Conservation (phyloP, 2,329 filamentous ascomycete species). For the Apiospora pterosperma region DNA sequence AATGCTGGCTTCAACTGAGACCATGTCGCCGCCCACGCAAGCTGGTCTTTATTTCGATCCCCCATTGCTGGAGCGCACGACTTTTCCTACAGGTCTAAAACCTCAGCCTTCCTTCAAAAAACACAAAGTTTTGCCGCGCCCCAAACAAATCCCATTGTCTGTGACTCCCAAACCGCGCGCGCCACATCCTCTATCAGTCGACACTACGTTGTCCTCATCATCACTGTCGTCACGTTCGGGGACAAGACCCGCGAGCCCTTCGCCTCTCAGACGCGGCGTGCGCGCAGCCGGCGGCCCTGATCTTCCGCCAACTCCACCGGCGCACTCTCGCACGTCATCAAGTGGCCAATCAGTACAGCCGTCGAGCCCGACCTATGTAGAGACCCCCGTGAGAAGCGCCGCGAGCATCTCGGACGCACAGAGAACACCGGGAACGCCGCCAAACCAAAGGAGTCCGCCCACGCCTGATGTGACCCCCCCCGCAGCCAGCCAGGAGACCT, state of each 20-base stretch:
- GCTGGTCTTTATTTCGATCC: slow-evolving; percentile 27
- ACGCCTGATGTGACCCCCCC: slow-evolving; percentile 76
- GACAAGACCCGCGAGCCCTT: background rate
- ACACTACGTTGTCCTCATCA: background rate
- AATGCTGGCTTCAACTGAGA: slow-evolving; percentile 26
- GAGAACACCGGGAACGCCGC: slow-evolving; percentile 53
- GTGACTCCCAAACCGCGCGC: background rate
- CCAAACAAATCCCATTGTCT: slow-evolving; percentile 19
- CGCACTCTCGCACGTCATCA: slow-evolving; percentile 56
- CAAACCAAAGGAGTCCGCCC: slow-evolving; percentile 64
- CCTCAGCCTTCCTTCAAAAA: slow-evolving; percentile 31
- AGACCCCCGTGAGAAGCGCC: slow-evolving; percentile 34
- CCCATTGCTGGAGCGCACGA: slow-evolving; percentile 16
- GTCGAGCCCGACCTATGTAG: slow-evolving; percentile 38
- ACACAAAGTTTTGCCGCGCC: slow-evolving; percentile 36
- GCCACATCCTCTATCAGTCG: slow-evolving; percentile 4
- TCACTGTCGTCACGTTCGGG: background rate
- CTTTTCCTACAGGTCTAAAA: slow-evolving; percentile 18
- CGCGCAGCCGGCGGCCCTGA: slow-evolving; percentile 42
- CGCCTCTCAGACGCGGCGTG: slow-evolving; percentile 2
- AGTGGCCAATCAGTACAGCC: slow-evolving; percentile 42
- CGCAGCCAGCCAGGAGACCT: slow-evolving; percentile 45
- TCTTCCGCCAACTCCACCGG: slow-evolving; percentile 61
- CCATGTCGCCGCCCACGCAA: slow-evolving; percentile 22
- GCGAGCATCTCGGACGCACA: slow-evolving; percentile 32